These are phyloP conservation scores for Trichosporon sp. DNA, from an alignment of 1,284 basidiomycete genomes.

Conservation along the genomic window DNA sequence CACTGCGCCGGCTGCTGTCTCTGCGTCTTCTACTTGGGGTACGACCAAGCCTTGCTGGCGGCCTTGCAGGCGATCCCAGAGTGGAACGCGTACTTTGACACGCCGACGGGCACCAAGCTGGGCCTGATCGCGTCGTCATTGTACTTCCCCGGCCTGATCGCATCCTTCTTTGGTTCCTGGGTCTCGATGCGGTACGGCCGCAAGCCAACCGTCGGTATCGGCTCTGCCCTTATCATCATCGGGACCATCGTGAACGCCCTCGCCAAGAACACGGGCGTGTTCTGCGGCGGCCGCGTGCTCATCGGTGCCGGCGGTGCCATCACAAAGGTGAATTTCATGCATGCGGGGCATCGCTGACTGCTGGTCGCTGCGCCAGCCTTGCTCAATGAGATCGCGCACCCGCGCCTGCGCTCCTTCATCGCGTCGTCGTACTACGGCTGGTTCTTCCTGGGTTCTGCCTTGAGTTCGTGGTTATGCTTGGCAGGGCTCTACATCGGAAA, in stretches of 20 bases:
- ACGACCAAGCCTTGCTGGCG: slow-evolving; percentile 29
- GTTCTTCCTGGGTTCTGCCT: slow-evolving; percentile 66
- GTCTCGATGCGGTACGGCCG: slow-evolving; percentile 32
- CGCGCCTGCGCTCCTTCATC: slow-evolving; percentile 68
- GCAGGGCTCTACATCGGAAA: slow-evolving; percentile 13
- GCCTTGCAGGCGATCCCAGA: slow-evolving; percentile 30
- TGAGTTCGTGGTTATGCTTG: slow-evolving; percentile 37
- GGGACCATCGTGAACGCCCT: slow-evolving; percentile 40
- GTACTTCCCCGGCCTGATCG: slow-evolving; percentile 29
- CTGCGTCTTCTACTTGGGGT: slow-evolving; percentile 33
- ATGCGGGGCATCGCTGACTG: neutral
- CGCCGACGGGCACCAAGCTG: slow-evolving; percentile 35
- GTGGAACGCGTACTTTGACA: slow-evolving; percentile 32
- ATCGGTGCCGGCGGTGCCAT: slow-evolving; percentile 67
- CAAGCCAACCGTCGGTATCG: slow-evolving; percentile 32
- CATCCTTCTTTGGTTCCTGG: slow-evolving; percentile 27
- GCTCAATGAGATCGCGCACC: slow-evolving; percentile 75
- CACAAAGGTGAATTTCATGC: slow-evolving; percentile 19
- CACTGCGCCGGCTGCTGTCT: slow-evolving; percentile 27
- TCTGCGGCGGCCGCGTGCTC: slow-evolving; percentile 21
- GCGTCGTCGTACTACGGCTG: slow-evolving; percentile 76
- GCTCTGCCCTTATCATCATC: slow-evolving; percentile 35
- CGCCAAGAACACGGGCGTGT: slow-evolving; percentile 22
- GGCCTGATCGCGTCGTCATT: slow-evolving; percentile 39
- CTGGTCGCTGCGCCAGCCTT: slow-evolving; percentile 66